These are phyloP conservation scores for Tolypocladium pustulatum DNA, from an alignment of 2,329 filamentous ascomycete genomes.

Conservation along the genomic window DNA sequence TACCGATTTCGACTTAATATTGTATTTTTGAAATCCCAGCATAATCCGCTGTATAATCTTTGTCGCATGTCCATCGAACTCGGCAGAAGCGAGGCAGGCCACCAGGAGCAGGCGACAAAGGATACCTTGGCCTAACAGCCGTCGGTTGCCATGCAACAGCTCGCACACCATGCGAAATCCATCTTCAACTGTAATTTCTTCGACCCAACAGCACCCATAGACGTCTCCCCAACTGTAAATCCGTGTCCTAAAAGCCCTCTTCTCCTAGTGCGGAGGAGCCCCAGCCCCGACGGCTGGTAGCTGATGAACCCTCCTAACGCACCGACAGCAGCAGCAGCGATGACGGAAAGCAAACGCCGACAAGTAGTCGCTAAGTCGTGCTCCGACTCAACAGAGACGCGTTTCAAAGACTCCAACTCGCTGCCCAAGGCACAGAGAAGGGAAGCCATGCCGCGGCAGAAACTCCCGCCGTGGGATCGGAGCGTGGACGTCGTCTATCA, in stretches of 20 bases:
- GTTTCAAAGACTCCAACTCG: neutral
- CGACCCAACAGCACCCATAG: neutral
- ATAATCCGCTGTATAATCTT: too few species aligned
- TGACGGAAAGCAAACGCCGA: neutral
- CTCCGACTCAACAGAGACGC: neutral
- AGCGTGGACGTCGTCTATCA: conserved; percentile 25
- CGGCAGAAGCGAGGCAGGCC: neutral
- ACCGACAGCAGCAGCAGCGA: neutral
- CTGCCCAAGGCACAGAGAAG: neutral
- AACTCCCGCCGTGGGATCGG: conserved; percentile 23
- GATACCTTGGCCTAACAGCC: neutral
- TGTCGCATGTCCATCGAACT: neutral
- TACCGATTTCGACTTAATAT: neutral
- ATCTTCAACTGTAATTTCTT: neutral
- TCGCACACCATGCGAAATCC: neutral
- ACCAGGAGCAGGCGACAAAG: neutral
- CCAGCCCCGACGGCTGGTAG: neutral
- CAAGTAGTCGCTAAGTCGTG: too few species aligned
- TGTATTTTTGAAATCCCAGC: neutral
- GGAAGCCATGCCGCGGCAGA: neutral
- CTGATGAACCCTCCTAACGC: neutral
- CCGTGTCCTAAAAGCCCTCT: neutral
- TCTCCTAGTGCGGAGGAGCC: neutral
- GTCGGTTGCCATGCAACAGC: neutral
- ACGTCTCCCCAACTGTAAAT: neutral